Evolutionary conservation across 2,329 filamentous ascomycete genomes (phyloP).

Genomic region (Cladosporium sp.): DNA sequence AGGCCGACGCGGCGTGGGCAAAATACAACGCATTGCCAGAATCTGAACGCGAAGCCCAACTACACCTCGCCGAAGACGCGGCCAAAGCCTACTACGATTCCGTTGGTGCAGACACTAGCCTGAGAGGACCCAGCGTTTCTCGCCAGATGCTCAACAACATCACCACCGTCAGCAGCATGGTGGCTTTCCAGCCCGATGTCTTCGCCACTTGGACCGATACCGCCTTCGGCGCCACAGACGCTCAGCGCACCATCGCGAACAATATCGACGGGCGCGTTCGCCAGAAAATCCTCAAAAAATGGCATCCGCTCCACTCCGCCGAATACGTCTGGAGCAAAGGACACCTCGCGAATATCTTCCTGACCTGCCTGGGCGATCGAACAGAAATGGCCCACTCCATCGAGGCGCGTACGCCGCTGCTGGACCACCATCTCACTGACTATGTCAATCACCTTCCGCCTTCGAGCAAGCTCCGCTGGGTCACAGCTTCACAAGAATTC

Average conservation of each 20-base stretch:
- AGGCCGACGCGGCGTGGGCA: conserved; percentile 46
- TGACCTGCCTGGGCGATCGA: conserved; percentile 49
- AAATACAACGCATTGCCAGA: conserved; percentile 32
- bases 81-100: conserved; percentile 32
- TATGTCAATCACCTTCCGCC: conserved; percentile 44
- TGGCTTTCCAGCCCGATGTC: conserved; percentile 40
- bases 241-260: conserved; percentile 39
- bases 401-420: conserved; percentile 46
- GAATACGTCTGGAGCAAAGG: conserved; percentile 44
- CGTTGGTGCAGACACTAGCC: conserved; percentile 34
- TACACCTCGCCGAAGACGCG: conserved; percentile 31
- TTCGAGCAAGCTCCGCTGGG: conserved; percentile 41
- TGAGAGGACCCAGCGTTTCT: conserved; percentile 33
- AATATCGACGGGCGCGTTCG: conserved; percentile 37
- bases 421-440: conserved; percentile 44
- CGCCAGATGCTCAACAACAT: conserved; percentile 45
- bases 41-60: conserved; percentile 26
- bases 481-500: conserved; percentile 5
- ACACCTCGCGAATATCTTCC: conserved; percentile 43
- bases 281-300: conserved; percentile 36
- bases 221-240: conserved; percentile 35
- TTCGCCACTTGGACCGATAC: conserved; percentile 40
- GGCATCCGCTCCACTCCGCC: conserved; percentile 47
- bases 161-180: conserved; percentile 40
- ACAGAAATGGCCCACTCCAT: conserved; percentile 49